phyloP scores from a whole-genome alignment of 495 filamentous ascomycete species.

The Hypoxylon lenormandii region DNA sequence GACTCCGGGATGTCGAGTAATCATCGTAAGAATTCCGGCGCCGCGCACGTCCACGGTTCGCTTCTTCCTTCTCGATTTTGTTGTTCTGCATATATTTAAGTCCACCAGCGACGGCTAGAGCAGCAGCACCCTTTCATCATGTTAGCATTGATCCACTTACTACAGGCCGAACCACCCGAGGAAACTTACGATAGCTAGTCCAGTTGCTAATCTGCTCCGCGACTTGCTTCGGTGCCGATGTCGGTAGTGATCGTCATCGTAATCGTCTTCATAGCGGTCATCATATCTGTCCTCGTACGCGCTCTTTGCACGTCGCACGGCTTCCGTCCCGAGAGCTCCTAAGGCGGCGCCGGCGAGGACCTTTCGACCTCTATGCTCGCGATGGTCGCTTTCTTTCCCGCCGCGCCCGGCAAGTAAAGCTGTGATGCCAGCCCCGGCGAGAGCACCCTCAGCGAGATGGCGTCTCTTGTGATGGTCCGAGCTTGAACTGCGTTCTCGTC shows the following conservation, averaged over 20 bases:
- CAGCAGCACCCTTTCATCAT: slow-evolving; percentile 67
- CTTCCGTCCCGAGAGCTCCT: slow-evolving; percentile 85
- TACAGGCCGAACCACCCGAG: neutral
- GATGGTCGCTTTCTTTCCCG: slow-evolving; percentile 68
- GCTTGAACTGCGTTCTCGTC: slow-evolving; percentile 67
- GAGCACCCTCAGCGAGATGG: slow-evolving; percentile 86
- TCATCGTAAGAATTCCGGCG: slow-evolving; percentile 63
- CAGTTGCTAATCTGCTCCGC: slow-evolving; percentile 68
- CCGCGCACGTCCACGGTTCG: slow-evolving; percentile 75
- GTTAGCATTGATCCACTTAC: slow-evolving; percentile 13
- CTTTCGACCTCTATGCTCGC: slow-evolving; percentile 74
- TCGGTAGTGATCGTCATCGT: slow-evolving; percentile 50
- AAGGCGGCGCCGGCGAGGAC: slow-evolving; percentile 82
- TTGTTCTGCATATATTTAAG: slow-evolving; percentile 79
- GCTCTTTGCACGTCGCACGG: slow-evolving; percentile 75
- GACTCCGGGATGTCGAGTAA: slow-evolving; percentile 51
- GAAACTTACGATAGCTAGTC: slow-evolving; percentile 73
- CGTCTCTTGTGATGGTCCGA: slow-evolving; percentile 73
- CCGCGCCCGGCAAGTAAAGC: slow-evolving; percentile 78
- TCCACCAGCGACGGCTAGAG: slow-evolving; percentile 78
- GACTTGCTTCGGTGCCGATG: slow-evolving; percentile 51
- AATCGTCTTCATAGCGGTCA: slow-evolving; percentile 67
- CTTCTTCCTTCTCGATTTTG: slow-evolving; percentile 72
- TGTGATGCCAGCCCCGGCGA: slow-evolving; percentile 80
- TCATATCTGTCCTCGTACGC: slow-evolving; percentile 74